A percentile compares a stretch with the other conserved stretches of the same genome.
Conservation (phyloP, 2,329 filamentous ascomycete species). For the Dryadomyces sulphureus region DNA sequence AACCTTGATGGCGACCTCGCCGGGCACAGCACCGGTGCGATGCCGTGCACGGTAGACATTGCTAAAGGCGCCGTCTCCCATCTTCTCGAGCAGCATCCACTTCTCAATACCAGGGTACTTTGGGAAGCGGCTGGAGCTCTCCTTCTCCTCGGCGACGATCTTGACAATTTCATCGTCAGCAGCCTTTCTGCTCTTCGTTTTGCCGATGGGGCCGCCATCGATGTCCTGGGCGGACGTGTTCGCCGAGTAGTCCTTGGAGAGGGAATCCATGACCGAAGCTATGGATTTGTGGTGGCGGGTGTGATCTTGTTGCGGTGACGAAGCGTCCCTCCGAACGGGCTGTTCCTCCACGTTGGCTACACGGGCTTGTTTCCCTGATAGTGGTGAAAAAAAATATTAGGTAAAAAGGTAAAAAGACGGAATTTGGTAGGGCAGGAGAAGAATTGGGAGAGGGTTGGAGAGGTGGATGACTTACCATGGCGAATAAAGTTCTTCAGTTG, state of each 20-base stretch:
- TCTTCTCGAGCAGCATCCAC: constrained; percentile 84
- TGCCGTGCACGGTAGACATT: constrained; percentile 91
- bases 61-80: constrained; percentile 98
- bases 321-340: constrained; percentile 34
- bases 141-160: constrained; percentile 83
- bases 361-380: constrained; percentile 83
- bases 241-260: background rate
- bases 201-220: constrained; percentile 8
- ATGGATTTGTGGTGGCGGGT: background rate
- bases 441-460: background rate
- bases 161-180: constrained; percentile 63
- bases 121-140: constrained; percentile 72
- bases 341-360: constrained; percentile 38
- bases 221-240: background rate
- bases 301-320: constrained; percentile 16
- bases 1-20: constrained; percentile 92
- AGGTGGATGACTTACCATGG: constrained; percentile 43
- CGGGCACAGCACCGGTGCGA: constrained; percentile 44
- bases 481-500: constrained; percentile 97
- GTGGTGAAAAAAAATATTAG: constrained; percentile 12
- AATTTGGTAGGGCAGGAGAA: background rate
- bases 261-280: background rate
- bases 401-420: background rate
- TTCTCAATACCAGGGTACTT: constrained; percentile 72
- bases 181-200: constrained; percentile 27